Base-by-base conservation (phyloP, 2,329 filamentous ascomycete genomes). In the Pseudopithomyces chartarum region DNA sequence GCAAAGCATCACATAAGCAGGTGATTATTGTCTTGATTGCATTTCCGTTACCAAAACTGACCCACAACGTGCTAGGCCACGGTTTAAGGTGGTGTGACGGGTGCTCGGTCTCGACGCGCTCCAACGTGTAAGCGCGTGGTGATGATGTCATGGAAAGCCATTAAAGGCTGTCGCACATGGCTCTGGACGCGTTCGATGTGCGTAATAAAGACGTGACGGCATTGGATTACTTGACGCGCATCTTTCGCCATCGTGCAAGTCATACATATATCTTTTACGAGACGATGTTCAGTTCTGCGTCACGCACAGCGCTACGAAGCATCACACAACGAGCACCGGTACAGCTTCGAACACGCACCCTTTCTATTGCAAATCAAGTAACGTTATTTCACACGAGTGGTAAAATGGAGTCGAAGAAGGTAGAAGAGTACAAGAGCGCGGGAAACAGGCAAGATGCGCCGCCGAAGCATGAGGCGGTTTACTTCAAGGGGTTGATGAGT, bases 401-500 rank as follows among this genome's bases (percentile, higher is more conserved):
- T n/a, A 56, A 40, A 12, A 54, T 60, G 44, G 48, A 59, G 13
- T 32, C 34, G 0, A 48, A 45, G 12, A 67, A 58, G 42, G 68
- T 70, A 59, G 62, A 63, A 4, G 57, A 60, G 20, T 69, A 59
- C 54, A 73, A 70, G 54, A 61, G 59, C 50, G 55, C 57, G 3
- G 72, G 71, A 1, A 73, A 74, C 55, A 55, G 65, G 42, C 58
- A 62, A 54, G 52, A 72, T 22, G 43, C 60, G 55, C 67, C 70
- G 8, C 73, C 73, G 1, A 66, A 65, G 45, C 74, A 75, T 29
- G 67, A 87, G 61, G 87, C 88, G 84, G 81, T 81, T n/a, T 84
- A 86, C 70, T 87, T 88, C 60, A 81, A 83, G 0, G 74, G 80
- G 13, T 80, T 88, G 72, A 80, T 83, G 26, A 82, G 79, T 8